Base-by-base conservation (phyloP, 768 basidiomycete species). In the Russula sp. region DNA sequence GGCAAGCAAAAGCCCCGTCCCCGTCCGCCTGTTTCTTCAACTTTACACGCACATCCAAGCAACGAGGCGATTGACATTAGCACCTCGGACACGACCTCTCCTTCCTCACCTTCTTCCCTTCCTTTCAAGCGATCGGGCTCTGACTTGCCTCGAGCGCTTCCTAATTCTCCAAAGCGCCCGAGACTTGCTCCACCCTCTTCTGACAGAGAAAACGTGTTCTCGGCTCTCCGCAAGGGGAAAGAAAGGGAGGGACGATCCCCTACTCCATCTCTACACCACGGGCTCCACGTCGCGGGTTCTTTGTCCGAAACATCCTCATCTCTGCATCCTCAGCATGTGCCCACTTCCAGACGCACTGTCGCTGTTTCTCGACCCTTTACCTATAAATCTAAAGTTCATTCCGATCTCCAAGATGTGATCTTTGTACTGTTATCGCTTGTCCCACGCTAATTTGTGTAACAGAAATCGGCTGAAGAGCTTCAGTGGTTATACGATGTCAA, bases 1-100 rank as follows among this genome's bases (percentile, higher is more conserved):
- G 64, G 65, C 25, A 66, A 62, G n/a, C 36, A 54, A 39, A 65
- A 52, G 8, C 56, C 66, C 11, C 47, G 49, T 4, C 56, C 66
- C 11, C 47, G 49, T 4, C 55, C 52, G 1, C 60, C 60, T n/a
- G 35, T 13, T 35, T 38, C 53, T 18, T 25, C n/a, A 16, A 29
- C 48, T 38, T 6, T 35, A 18, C 60, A 53, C 13, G 13, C 51
- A 14, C 22, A 65, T 29, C 34, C 29, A 11, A 53, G 53, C 60
- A 42, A 57, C 14, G 66, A 63, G 58, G 29, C 59, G 0, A 66
- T 62, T 56, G 66, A 67, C 57, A 53, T 61, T 41, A 38, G 60
- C 18, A 50, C 64, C 0, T 41, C 66, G 11, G 60, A 52, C 36
- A 46, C 64, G 22, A 56, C 52, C 11, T 62, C 59, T 43, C 29